phyloP scores from a whole-genome alignment of 2,329 filamentous ascomycete genomes.

The Stagonosporopsis chrysanthemi region DNA sequence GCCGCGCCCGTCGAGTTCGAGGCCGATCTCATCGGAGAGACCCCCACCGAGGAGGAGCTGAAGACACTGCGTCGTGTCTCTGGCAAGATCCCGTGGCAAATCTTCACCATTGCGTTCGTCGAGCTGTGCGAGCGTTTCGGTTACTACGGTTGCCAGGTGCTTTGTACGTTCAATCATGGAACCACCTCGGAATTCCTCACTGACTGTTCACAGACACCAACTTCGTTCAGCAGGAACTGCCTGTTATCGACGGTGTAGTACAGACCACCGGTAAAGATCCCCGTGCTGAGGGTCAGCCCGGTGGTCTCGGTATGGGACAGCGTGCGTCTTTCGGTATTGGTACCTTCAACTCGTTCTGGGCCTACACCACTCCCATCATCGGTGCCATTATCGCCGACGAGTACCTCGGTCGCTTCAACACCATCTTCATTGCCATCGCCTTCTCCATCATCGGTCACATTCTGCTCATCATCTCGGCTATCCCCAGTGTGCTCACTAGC shows the following conservation, averaged over 20 bases:
- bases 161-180: constrained; percentile 59
- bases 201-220: constrained; percentile 45
- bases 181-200: not conserved
- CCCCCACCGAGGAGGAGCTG: constrained; percentile 69
- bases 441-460: constrained; percentile 62
- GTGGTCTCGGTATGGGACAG: constrained; percentile 48
- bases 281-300: constrained; percentile 41
- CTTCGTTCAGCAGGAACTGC: constrained; percentile 49
- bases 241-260: constrained; percentile 45
- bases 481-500: constrained; percentile 56
- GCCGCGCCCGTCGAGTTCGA: constrained; percentile 40
- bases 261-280: constrained; percentile 44
- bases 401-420: constrained; percentile 68
- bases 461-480: constrained; percentile 62
- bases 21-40: constrained; percentile 45
- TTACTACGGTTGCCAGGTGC: constrained; percentile 75
- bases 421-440: constrained; percentile 61
- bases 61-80: constrained; percentile 68
- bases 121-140: constrained; percentile 80
- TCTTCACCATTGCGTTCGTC: constrained; percentile 75
- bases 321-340: constrained; percentile 48
- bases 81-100: constrained; percentile 69
- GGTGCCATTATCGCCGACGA: constrained; percentile 66
- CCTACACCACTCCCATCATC: constrained; percentile 53
- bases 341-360: constrained; percentile 52